Conservation (phyloP, 257 asterid species). For the Cordia subcordata region DNA sequence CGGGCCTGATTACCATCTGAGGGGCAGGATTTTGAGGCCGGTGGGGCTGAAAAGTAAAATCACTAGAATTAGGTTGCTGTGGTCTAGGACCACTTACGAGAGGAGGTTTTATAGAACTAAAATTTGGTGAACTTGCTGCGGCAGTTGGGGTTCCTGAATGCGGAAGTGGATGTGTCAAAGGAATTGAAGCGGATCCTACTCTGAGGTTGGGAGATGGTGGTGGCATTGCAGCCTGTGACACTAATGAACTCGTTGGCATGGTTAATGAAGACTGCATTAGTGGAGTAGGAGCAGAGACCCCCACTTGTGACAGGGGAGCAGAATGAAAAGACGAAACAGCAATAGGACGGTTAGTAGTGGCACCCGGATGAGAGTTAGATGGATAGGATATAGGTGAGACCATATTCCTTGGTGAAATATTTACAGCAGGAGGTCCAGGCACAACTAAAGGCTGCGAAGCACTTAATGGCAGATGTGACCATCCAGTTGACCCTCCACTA, state of each 20-base stretch:
- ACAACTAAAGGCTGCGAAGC: slow-evolving; percentile 29
- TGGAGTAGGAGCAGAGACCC: slow-evolving; percentile 23
- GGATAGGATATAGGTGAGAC: slow-evolving; percentile 19
- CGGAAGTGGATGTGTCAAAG: slow-evolving; percentile 20
- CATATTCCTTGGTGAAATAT: slow-evolving; percentile 23
- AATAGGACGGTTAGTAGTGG: slow-evolving; percentile 22
- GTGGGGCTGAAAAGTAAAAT: slow-evolving; percentile 81
- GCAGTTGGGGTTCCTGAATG: slow-evolving; percentile 29
- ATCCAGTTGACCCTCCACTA: slow-evolving; percentile 21
- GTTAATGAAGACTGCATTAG: slow-evolving; percentile 11
- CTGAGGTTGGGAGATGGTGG: slow-evolving; percentile 26
- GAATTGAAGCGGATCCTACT: slow-evolving; percentile 24
- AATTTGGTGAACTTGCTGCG: slow-evolving; percentile 33
- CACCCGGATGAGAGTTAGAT: slow-evolving; percentile 34
- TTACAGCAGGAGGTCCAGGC: slow-evolving; percentile 25
- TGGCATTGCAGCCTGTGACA: slow-evolving; percentile 24
- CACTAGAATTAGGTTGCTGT: slow-evolving; percentile 54
- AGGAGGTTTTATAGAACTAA: slow-evolving; percentile 32
- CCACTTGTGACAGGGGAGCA: slow-evolving; percentile 30
- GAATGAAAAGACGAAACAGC: slow-evolving; percentile 16
- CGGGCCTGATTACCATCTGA: slow-evolving; percentile 37
- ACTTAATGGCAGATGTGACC: slow-evolving; percentile 31
- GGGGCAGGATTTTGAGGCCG: slow-evolving; percentile 44
- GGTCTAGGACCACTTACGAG: slow-evolving; percentile 46
- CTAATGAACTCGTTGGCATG: slow-evolving; percentile 21